A percentile compares a stretch with the other conserved stretches of the same genome.
Conservation (phyloP, 2,329 filamentous ascomycete species). For the Bipolaris bicolor region DNA sequence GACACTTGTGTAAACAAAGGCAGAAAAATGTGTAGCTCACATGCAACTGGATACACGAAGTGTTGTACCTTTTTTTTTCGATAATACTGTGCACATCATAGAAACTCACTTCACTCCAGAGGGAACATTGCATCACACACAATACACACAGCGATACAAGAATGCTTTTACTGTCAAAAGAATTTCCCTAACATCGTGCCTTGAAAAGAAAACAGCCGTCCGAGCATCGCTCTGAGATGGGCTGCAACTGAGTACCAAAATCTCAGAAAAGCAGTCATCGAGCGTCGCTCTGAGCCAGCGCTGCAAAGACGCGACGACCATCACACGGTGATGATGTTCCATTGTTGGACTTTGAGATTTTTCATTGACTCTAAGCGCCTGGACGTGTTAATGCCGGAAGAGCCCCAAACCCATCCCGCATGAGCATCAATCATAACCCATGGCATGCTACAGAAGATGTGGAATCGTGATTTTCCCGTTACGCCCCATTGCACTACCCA, state of each 20-base stretch:
- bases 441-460: constrained; percentile 49
- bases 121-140: neutral
- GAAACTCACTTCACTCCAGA: neutral
- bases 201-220: constrained; percentile 67
- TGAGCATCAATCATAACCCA: constrained; percentile 46
- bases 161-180: neutral
- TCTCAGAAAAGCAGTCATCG: neutral
- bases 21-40: no score
- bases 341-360: constrained; percentile 49
- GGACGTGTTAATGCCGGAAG: constrained; percentile 50
- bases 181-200: neutral
- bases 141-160: neutral
- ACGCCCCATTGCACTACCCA: constrained; percentile 34
- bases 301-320: constrained; percentile 4
- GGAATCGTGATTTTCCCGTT: constrained; percentile 49
- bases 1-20: neutral
- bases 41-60: no score
- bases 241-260: neutral
- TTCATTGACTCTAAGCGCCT: constrained; percentile 53
- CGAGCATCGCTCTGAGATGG: neutral
- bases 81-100: neutral
- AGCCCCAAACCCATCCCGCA: constrained; percentile 44
- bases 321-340: constrained; percentile 13
- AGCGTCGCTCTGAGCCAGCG: constrained; percentile 1
- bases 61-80: no score